phyloP scores from a whole-genome alignment of 257 asterid species.

The Cruciata laevipes region DNA sequence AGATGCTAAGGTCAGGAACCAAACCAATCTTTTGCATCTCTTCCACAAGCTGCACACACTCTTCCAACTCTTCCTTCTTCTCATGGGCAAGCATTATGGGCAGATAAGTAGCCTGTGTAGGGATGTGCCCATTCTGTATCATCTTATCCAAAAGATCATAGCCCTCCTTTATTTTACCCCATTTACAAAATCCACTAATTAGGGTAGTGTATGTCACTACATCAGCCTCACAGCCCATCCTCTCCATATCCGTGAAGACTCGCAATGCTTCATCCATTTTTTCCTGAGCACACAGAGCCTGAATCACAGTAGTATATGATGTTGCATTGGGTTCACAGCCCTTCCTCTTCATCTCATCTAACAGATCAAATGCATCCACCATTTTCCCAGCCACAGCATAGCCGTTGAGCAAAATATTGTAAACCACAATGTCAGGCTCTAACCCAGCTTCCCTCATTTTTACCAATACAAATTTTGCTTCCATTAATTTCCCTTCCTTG shows the following conservation, averaged over 20 bases:
- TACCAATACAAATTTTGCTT: slow-evolving; percentile 83
- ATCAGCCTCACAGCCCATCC: slow-evolving; percentile 63
- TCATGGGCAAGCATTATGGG: slow-evolving; percentile 80
- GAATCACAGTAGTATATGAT: slow-evolving; percentile 72
- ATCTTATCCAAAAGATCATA: slow-evolving; percentile 60
- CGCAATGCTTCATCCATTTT: slow-evolving; percentile 75
- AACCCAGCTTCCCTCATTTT: slow-evolving; percentile 86
- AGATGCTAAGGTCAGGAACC: slow-evolving; percentile 51
- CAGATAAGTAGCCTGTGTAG: slow-evolving; percentile 65
- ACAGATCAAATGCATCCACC: slow-evolving; percentile 67
- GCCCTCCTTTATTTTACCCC: slow-evolving; percentile 56
- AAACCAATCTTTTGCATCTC: slow-evolving; percentile 64
- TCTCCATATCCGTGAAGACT: slow-evolving; percentile 62
- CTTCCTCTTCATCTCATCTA: slow-evolving; percentile 70
- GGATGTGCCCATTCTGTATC: slow-evolving; percentile 62
- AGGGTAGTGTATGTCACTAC: slow-evolving; percentile 66
- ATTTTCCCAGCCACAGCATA: slow-evolving; percentile 67
- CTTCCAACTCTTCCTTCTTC: slow-evolving; percentile 78
- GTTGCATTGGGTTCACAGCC: slow-evolving; percentile 66
- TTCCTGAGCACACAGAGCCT: slow-evolving; percentile 66
- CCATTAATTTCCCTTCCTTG: slow-evolving; percentile 80
- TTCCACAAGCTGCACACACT: slow-evolving; percentile 59
- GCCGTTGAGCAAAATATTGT: slow-evolving; percentile 74
- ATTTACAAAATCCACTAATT: slow-evolving; percentile 86
- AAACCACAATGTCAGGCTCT: slow-evolving; percentile 81